Evolutionary conservation across 805 yeast species (phyloP).

Genomic region (Candida berthetii): DNA sequence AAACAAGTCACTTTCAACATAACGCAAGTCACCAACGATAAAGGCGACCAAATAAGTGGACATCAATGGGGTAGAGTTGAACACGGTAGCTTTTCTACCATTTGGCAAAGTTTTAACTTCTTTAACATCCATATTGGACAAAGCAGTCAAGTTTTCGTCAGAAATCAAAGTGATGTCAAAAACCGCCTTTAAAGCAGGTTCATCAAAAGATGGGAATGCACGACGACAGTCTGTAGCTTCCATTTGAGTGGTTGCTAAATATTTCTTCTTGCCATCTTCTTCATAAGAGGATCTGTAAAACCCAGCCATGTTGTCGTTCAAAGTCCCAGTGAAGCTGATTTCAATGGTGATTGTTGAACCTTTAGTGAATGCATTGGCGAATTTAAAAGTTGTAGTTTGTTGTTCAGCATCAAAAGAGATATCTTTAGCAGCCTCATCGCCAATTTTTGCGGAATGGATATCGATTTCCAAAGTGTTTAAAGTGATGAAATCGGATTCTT

Average conservation of each 20-base stretch:
- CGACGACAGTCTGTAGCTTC: slow-evolving; percentile 84
- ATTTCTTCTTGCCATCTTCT: slow-evolving; percentile 56
- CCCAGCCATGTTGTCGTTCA: slow-evolving; percentile 79
- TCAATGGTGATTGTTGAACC: slow-evolving; percentile 38
- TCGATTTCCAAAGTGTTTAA: slow-evolving; percentile 65
- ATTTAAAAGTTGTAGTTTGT: slow-evolving; percentile 59
- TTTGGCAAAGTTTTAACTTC: slow-evolving; percentile 36
- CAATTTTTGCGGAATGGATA: slow-evolving; percentile 40
- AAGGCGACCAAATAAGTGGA: slow-evolving; percentile 84
- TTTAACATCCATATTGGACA: slow-evolving; percentile 66
- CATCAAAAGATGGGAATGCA: slow-evolving; percentile 85
- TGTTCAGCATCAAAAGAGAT: slow-evolving; percentile 41
- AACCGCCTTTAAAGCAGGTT: slow-evolving; percentile 73
- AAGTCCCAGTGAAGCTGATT: slow-evolving; percentile 51
- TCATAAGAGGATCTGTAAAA: slow-evolving; percentile 69
- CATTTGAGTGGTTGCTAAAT: slow-evolving; percentile 80
- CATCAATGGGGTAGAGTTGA: slow-evolving; percentile 77
- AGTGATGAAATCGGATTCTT: slow-evolving; percentile 36
- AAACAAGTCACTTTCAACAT: slow-evolving; percentile 60
- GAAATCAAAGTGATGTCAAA: slow-evolving; percentile 61
- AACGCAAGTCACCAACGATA: slow-evolving; percentile 73
- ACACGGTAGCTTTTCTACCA: slow-evolving; percentile 46
- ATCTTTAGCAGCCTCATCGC: slow-evolving; percentile 26
- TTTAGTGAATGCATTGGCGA: slow-evolving; percentile 35
- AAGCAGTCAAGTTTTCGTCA: slow-evolving; percentile 46